Evolutionary conservation across 345 rosid species (phyloP), one percentile per base, ranked within the genome.

Genomic region (Kernera saxatilis): DNA sequence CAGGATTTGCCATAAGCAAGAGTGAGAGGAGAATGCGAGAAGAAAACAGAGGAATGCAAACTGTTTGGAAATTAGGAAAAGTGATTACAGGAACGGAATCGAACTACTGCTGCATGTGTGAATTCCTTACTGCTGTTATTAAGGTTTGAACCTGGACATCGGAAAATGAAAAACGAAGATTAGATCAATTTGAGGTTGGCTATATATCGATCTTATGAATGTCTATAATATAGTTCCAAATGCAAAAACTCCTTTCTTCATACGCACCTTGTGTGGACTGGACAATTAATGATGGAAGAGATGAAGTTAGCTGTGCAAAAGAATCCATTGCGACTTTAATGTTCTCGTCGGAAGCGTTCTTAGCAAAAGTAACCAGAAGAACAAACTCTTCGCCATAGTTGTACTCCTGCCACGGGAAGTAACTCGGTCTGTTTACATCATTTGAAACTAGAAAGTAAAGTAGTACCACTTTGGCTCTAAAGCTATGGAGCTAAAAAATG

Each of bases 371-470:
- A 45, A 93, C 73, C 23, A 93, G 80, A 78, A 87, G 93, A 54
- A 93, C 78, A 81, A 84, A 88, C 83, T 93, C 98, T 73, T 83
- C 65, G 0, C 98, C 97, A 46, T 78, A 86, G 83, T 85, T 88
- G 76, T 87, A 93, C 67, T 88, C 98, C 97, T 93, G 82, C 64
- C 22, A 80, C 30, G 18, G 65, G 41, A 73, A 66, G 18, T 9
- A 71, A 45, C 54, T 48, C 46, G 25, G 43, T 30, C 61, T 29
- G 45, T 67, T 46, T 60, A 56, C 72, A 63, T 70, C 30, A 69
- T 6, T 52, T 3, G 33, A 26, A 27, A 57, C 44, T 27, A 56
- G 27, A 48, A 35, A 46, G 19, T 37, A 48, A 35, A 46, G 19
- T 37, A 50, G 36, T 46, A 73, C 26, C n/a, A 9, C 22, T 29